Percentiles rank a stretch among this genome's conserved stretches.
Conservation (phyloP, 2,329 filamentous ascomycete genomes). For the Amphichorda felina region DNA sequence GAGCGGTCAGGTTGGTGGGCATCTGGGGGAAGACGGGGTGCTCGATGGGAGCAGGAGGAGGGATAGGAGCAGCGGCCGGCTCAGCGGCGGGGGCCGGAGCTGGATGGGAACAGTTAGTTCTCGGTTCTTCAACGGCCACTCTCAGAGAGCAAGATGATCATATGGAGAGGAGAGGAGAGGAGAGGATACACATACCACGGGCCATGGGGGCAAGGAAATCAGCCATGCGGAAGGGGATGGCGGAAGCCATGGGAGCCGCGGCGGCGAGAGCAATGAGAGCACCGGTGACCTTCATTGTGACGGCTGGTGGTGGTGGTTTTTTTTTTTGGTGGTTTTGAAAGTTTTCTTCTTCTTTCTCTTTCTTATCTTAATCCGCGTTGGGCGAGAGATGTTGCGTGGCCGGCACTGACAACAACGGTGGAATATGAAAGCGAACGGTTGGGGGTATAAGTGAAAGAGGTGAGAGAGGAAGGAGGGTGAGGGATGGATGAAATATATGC, state of each 20-base stretch:
- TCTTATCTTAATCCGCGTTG: too few species aligned
- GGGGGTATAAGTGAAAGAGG: background rate
- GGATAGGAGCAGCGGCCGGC: background rate
- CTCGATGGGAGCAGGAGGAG: background rate
- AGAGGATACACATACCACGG: background rate
- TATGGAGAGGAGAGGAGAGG: too few species aligned
- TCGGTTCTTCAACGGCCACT: background rate
- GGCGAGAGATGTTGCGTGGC: too few species aligned
- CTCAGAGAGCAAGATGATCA: background rate
- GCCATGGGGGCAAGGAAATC: slow-evolving; percentile 2
- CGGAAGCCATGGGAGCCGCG: slow-evolving; percentile 8
- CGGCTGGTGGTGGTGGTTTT: background rate
- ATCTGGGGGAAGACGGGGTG: background rate
- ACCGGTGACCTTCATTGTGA: slow-evolving; percentile 13
- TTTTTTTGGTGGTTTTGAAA: background rate
- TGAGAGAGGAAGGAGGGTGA: background rate
- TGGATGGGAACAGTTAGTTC: background rate
- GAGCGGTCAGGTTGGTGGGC: background rate
- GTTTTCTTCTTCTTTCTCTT: too few species aligned
- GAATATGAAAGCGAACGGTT: background rate
- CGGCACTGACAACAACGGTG: too few species aligned
- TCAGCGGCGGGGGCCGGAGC: background rate
- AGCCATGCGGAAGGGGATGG: slow-evolving; percentile 6
- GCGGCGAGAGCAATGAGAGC: slow-evolving; percentile 9
- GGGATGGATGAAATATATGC: background rate